phyloP scores from a whole-genome alignment of 2,329 filamentous ascomycete species.

The Rosellinia necatrix region DNA sequence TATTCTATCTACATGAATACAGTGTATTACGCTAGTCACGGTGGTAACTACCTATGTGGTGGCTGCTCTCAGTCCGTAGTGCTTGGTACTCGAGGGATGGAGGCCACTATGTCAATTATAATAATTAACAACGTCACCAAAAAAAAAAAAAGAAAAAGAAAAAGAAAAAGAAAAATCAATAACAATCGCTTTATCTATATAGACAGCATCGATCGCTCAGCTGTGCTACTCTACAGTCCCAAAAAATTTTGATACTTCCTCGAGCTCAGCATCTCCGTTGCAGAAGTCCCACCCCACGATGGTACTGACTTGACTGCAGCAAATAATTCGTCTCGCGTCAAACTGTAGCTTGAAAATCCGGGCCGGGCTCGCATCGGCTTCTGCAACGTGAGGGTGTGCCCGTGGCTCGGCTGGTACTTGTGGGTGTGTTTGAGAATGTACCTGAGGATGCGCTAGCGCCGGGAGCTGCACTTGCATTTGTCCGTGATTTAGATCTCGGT shows the following conservation, averaged over 20 bases:
- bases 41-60: too few species aligned
- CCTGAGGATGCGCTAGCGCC: neutral
- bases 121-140: too few species aligned
- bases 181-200: too few species aligned
- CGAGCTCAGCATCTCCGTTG: slow-evolving; percentile 78
- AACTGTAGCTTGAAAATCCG: slow-evolving; percentile 97
- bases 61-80: too few species aligned
- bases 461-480: slow-evolving; percentile 29
- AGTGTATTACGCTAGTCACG: slow-evolving; percentile 2
- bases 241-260: slow-evolving; percentile 80
- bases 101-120: neutral
- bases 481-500: slow-evolving; percentile 6
- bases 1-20: slow-evolving; percentile 18
- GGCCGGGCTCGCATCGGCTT: slow-evolving; percentile 53
- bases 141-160: too few species aligned
- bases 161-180: too few species aligned
- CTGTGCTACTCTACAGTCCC: slow-evolving; percentile 58
- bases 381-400: slow-evolving; percentile 49
- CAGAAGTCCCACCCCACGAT: slow-evolving; percentile 99
- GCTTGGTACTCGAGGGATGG: too few species aligned
- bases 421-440: slow-evolving; percentile 32
- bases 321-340: slow-evolving; percentile 89
- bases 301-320: slow-evolving; percentile 86
- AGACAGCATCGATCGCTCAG: too few species aligned
- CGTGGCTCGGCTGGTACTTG: slow-evolving; percentile 35